These are phyloP conservation scores for Acidomyces sp. DNA, from an alignment of 495 filamentous ascomycete genomes.

Conservation along the genomic window DNA sequence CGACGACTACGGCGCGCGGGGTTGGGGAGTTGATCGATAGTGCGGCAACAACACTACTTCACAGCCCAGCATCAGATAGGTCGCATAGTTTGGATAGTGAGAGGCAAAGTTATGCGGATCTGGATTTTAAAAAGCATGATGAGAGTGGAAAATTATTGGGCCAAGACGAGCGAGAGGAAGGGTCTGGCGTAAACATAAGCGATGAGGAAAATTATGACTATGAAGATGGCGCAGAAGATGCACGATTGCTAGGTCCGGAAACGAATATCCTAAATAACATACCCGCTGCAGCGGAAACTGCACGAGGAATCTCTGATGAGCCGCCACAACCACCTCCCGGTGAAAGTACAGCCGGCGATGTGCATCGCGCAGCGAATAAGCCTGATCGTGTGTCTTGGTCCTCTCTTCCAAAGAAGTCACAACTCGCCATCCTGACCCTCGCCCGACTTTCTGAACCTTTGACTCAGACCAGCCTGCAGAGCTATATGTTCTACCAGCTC, in stretches of 20 bases:
- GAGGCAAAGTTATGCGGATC: constrained; percentile 7
- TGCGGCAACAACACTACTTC: constrained; percentile 9
- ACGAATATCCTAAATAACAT: neutral
- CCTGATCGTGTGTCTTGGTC: constrained; percentile 28
- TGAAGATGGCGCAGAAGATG: constrained; percentile 5
- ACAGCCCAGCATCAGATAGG: neutral
- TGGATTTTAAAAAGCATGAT: constrained; percentile 4
- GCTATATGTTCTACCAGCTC: constrained; percentile 47
- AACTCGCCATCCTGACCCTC: constrained; percentile 60
- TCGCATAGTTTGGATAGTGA: constrained; percentile 10
- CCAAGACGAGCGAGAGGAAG: neutral
- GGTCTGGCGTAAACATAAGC: neutral
- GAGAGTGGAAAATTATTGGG: constrained; percentile 2
- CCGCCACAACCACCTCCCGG: neutral
- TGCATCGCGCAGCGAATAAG: too few relatives aligned
- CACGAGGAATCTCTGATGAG: constrained; percentile 1
- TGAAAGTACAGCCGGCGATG: neutral
- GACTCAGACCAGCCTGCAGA: constrained; percentile 61
- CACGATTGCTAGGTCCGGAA: neutral
- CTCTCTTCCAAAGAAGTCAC: constrained; percentile 54
- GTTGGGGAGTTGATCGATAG: too few relatives aligned
- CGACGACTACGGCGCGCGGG: too few relatives aligned
- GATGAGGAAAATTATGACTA: constrained; percentile 1
- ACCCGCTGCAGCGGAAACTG: constrained; percentile 1
- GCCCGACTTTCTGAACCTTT: constrained; percentile 68